Base-by-base conservation (phyloP, 345 rosid species). In the Euclidium syriacum region DNA sequence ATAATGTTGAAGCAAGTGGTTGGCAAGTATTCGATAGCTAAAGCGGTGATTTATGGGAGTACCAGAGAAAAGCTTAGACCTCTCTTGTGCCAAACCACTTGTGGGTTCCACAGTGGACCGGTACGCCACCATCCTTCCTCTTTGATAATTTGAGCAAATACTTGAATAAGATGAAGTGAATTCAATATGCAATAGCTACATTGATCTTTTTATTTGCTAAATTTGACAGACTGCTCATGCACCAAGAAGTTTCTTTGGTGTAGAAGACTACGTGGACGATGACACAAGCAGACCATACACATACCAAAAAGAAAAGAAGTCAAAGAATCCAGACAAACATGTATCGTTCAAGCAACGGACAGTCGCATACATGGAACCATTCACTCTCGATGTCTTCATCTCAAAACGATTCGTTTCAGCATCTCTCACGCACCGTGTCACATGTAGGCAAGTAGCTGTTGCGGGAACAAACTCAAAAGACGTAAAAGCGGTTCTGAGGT, bases 391-490 rank as follows among this genome's bases (percentile, higher is more conserved):
- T 10, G 86, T 87, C 27, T 85, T 87, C 78, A 83, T 94, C 78
- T 90, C 97, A 2, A 94, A 90, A 76, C 88, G 97, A 3, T 94
- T 87, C 25, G 96, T 94, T 17, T 82, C 92, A 0, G 97, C 99
- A 33, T 90, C 99, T 1, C 67, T 94, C 55, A 90, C 99, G 0
- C 99, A 94, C 50, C 81, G 97, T 72, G 92, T 84, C 24, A 90
- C 97, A 2, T 73, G 88, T 43, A 94, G 77, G 79, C 99, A 90
- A 77, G 97, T 94, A 1, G 97, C 96, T 9, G 97, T 90, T 2
- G 95, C 99, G 0, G 99, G 95, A 54, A 90, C 99, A 34, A 87
- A 94, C 80, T 94, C 99, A 0, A 94, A 87, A 78, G 97, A 90
- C 73, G 84, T 94, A 1, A 90, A 90, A 79, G 99, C 95, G 8